Conservation (phyloP, 1,284 basidiomycete genomes). For the Coriolopsis trogii region DNA sequence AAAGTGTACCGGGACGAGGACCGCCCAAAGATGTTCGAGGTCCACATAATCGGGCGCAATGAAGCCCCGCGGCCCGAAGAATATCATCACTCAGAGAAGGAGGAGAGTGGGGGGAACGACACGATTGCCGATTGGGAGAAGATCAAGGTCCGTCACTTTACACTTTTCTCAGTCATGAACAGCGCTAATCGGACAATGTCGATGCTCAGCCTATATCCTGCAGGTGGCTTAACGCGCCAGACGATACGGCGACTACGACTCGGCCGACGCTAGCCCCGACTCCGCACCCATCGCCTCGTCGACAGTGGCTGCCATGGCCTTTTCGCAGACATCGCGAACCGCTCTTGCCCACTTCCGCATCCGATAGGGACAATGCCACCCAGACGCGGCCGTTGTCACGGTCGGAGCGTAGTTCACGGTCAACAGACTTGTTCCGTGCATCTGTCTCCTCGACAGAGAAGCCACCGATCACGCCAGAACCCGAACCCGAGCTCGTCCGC, state of each 20-base stretch:
- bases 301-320: constrained; percentile 7
- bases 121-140: constrained; percentile 18
- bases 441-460: constrained; percentile 13
- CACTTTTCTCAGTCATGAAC: background rate
- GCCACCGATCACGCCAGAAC: constrained; percentile 6
- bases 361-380: background rate
- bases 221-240: constrained; percentile 6
- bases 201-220: constrained; percentile 15
- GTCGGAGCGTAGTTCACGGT: background rate
- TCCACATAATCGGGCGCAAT: constrained; percentile 15
- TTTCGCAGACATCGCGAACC: constrained; percentile 1
- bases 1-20: constrained; percentile 4
- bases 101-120: constrained; percentile 6
- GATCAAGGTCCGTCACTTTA: constrained; percentile 18
- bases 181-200: background rate
- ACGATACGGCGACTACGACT: background rate
- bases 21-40: constrained; percentile 27
- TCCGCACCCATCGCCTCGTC: constrained; percentile 2
- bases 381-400: background rate
- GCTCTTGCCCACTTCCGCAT: background rate
- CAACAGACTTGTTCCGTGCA: background rate
- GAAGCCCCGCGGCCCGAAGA: background rate
- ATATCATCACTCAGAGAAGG: constrained; percentile 7
- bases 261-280: constrained; percentile 1
- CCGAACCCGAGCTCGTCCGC: constrained; percentile 13